These are phyloP conservation scores for Malus fusca DNA, from an alignment of 306 rosid genomes.

Conservation along the genomic window DNA sequence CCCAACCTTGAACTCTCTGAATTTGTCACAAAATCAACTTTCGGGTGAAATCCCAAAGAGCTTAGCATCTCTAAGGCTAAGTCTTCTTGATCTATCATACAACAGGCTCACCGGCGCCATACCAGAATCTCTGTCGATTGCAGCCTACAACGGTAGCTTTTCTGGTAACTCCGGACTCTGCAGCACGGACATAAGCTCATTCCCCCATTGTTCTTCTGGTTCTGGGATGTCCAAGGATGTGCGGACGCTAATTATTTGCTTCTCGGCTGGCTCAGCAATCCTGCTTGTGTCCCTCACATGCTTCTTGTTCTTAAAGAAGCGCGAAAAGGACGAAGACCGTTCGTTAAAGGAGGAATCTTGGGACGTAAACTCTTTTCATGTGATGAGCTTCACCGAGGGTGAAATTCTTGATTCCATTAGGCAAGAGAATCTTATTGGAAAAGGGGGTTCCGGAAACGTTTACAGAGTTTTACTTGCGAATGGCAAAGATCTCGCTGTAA, in stretches of 20 bases:
- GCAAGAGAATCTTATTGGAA: conserved; percentile 78
- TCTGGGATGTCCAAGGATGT: conserved; percentile 37
- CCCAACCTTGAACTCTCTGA: conserved; percentile 47
- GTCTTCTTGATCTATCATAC: conserved; percentile 63
- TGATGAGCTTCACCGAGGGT: conserved; percentile 61
- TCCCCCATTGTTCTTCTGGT: conserved; percentile 38
- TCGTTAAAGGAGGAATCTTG: conserved; percentile 76
- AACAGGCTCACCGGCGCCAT: conserved; percentile 52
- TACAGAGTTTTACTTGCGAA: conserved; percentile 56
- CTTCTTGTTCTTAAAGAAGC: conserved; percentile 30
- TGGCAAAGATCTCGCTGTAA: conserved; percentile 78
- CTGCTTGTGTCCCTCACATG: conserved; percentile 23
- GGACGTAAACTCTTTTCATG: conserved; percentile 86
- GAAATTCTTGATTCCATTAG: conserved; percentile 81
- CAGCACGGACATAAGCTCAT: conserved; percentile 26
- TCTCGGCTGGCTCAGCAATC: conserved; percentile 25
- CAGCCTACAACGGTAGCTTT: conserved; percentile 83
- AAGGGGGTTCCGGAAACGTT: conserved; percentile 89
- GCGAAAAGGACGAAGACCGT: conserved; percentile 30
- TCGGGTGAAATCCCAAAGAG: conserved; percentile 63
- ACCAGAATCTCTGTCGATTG: conserved; percentile 46
- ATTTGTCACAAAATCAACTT: conserved; percentile 52
- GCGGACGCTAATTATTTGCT: conserved; percentile 45
- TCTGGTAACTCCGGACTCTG: conserved; percentile 63
- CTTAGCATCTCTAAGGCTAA: conserved; percentile 43